Conservation (phyloP, 225 moss, liverwort and hornwort species). For the Marchantia polymorpha region DNA sequence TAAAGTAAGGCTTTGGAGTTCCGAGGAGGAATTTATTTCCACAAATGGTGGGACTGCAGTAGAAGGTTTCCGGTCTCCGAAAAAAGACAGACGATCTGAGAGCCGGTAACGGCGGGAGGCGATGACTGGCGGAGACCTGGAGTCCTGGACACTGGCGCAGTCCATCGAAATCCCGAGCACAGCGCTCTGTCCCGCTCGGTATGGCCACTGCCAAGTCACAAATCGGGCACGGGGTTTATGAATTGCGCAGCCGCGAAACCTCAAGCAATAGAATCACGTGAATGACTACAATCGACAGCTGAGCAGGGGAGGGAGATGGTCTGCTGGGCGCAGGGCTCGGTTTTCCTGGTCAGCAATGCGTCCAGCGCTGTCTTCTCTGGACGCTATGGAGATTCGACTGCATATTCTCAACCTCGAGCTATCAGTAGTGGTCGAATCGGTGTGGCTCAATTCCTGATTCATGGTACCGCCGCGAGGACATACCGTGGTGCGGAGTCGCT, state of each 20-base stretch:
- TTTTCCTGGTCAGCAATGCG: not conserved
- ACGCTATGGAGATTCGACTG: not conserved
- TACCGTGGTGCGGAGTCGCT: not conserved
- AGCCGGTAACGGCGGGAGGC: too few species aligned
- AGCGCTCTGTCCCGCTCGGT: too few species aligned
- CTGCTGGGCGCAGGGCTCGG: not conserved
- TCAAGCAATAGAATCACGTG: too few species aligned
- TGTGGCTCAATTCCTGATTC: not conserved
- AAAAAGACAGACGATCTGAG: too few species aligned
- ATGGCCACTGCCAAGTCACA: too few species aligned
- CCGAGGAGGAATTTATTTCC: too few species aligned
- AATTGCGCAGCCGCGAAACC: not conserved
- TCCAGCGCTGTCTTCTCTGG: not conserved
- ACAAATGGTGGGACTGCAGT: too few species aligned
- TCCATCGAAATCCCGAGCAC: too few species aligned
- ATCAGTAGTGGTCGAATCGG: not conserved
- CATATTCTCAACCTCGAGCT: not conserved
- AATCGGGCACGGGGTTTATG: not conserved
- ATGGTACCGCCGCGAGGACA: not conserved
- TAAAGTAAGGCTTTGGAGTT: too few species aligned
- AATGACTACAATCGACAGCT: not conserved
- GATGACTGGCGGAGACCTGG: too few species aligned
- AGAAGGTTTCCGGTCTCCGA: too few species aligned
- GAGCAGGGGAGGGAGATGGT: slow-evolving; percentile 1
- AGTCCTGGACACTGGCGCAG: too few species aligned